phyloP scores from a whole-genome alignment of 129 eudicot genomes.

The Centella asiatica region DNA sequence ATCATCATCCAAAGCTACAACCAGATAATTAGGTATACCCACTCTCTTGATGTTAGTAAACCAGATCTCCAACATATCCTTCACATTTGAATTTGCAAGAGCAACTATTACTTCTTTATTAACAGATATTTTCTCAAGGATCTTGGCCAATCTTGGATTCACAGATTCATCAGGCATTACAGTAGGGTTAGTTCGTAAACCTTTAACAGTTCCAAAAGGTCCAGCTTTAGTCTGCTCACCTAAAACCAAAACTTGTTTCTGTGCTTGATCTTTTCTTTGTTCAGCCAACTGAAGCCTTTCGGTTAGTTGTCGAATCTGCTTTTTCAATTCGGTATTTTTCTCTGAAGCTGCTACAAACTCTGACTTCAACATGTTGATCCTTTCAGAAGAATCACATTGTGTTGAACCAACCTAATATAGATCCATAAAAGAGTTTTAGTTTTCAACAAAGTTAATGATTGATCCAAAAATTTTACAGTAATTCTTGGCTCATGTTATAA shows the following conservation, averaged over 20 bases:
- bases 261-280: constrained; percentile 34
- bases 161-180: constrained; percentile 40
- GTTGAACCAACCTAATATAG: constrained; percentile 14
- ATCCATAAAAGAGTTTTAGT: neutral
- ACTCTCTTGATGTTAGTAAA: constrained; percentile 33
- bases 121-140: constrained; percentile 27
- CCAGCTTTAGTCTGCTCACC: constrained; percentile 34
- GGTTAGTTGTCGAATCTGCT: constrained; percentile 28
- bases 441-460: neutral
- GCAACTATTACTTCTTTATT: constrained; percentile 35
- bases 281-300: constrained; percentile 37
- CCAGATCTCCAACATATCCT: constrained; percentile 32
- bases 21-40: constrained; percentile 39
- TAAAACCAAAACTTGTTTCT: constrained; percentile 29
- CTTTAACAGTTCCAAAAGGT: constrained; percentile 43
- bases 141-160: constrained; percentile 44
- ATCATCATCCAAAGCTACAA: constrained; percentile 39
- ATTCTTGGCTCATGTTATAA: neutral
- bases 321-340: constrained; percentile 32
- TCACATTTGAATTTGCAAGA: constrained; percentile 43
- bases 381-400: constrained; percentile 28
- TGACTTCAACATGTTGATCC: constrained; percentile 31
- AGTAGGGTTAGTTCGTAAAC: constrained; percentile 29
- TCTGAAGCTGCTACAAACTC: constrained; percentile 24
- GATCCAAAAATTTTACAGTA: neutral